Base-by-base conservation (phyloP, 306 rosid species). In the Inga laurina region DNA sequence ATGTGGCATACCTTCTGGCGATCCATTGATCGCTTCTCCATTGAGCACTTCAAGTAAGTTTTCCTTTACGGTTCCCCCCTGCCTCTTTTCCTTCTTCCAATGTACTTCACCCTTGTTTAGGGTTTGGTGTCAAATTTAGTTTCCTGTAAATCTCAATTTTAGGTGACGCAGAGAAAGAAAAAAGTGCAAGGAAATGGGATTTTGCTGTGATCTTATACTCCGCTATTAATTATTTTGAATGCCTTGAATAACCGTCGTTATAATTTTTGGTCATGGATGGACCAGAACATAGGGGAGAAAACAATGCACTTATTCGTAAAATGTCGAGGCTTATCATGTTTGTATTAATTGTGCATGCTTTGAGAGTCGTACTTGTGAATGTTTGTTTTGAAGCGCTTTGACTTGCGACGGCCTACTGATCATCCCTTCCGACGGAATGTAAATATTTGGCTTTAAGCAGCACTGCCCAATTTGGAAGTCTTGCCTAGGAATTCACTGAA, bases 1-100 rank as follows among this genome's bases (percentile, higher is more conserved):
- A 91, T 94, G 98, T 90, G 92, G 89, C 88, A 87, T 71, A 86
- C 92, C 80, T 64, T 94, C 89, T 91, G 93, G 95, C 91, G 95
- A 79, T 88, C 97, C 85, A 59, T 90, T 79, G 98, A 92, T 83
- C 98, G 98, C 83, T 94, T 94, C 86, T 94, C 97, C 67, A 83
- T 92, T 73, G 93, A 85, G 73, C 86, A 94, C 78, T 94, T 94
- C 93, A 88, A 76, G 98, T 88, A 79, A 82, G 93, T 77, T 16
- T 81, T 24, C 52, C 19, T 32, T 66, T 11, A 3, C 18, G 4
- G 37, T n/a, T 4, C 2, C 67, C 67, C 67, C 66, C 10, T 14
- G 22, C 14, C 8, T 3, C 11, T 32, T 15, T 75, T 45, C 39
- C 5, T 57, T 56, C 34, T n/a, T 12, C 19, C 46, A 43, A 51